A percentile compares a stretch with the other conserved stretches of the same genome.
Conservation (phyloP, 2,329 filamentous ascomycete genomes). For the Calonectria pauciramosa region DNA sequence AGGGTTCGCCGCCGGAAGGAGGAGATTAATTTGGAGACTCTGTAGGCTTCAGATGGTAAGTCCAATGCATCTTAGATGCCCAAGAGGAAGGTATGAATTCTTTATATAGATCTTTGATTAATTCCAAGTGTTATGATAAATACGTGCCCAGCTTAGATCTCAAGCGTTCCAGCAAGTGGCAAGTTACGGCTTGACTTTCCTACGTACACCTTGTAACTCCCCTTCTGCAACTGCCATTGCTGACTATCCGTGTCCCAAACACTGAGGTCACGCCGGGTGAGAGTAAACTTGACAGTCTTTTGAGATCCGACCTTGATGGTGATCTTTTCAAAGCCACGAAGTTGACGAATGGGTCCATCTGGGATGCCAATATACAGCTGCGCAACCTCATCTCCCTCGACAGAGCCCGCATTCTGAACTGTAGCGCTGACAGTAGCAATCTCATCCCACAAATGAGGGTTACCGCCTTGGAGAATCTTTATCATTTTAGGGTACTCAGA, state of each 20-base stretch:
- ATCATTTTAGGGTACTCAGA: not conserved
- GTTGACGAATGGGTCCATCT: not conserved
- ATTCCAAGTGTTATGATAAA: not conserved
- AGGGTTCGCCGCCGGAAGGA: too few species aligned
- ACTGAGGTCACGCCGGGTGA: not conserved
- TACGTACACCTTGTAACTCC: not conserved
- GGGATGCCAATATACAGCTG: slow-evolving; percentile 5
- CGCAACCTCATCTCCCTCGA: not conserved
- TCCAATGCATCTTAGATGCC: too few species aligned
- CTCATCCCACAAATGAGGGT: not conserved
- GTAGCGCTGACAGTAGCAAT: not conserved
- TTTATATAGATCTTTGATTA: not conserved
- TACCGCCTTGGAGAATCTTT: not conserved
- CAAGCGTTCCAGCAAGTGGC: not conserved
- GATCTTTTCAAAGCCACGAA: not conserved
- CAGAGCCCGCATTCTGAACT: not conserved
- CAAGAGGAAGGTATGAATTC: too few species aligned
- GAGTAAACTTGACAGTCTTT: not conserved
- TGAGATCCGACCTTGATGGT: not conserved
- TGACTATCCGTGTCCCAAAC: not conserved
- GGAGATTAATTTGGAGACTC: too few species aligned
- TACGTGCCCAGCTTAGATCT: not conserved
- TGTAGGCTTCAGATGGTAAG: too few species aligned
- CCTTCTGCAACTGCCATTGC: not conserved
- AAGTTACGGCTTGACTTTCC: slow-evolving; percentile 3